Base-by-base conservation (phyloP, 2,329 filamentous ascomycete genomes). In the Hymenoscyphus albidus region DNA sequence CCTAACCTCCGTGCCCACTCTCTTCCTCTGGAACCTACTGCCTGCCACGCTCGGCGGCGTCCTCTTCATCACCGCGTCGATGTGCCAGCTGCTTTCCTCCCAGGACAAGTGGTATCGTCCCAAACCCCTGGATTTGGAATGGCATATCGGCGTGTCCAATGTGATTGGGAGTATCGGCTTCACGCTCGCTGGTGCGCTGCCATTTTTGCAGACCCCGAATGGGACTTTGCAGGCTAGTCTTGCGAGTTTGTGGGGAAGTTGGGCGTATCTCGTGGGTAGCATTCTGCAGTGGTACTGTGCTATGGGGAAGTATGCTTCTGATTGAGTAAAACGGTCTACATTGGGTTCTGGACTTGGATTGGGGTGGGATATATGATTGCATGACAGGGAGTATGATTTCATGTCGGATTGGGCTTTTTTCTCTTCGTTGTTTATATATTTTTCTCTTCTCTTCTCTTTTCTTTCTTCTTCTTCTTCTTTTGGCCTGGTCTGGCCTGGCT, bases 241-340 rank as follows among this genome's bases (percentile, higher is more conserved):
- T 7, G 67, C 70, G 31, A 63, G 63, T 62, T 66, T 69, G 31
- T 69, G 68, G 67, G 70, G 70, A 5, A 70, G 70, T 68, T 68
- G 64, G 63, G 67, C 67, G 5, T 71, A 69, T 57, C 61, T 70
- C 38, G 16, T 69, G 27, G 69, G 67, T 18, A 65, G 66, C 39
- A 31, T 64, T 32, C 44, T 71, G 48, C 70, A 71, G 64, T 71
- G 67, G 69, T 71, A 70, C 62, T 40, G 44, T n/a, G 62, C 65
- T 44, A 67, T 71, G 64, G 64, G 51, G 58, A 64, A 63, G 51
- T 68, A 67, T 65, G 39, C 56, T 60, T 68, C 35, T 35, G 35
- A 7, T 10, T 35, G 35, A 35, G 9, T 9, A 7, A 35, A 10
- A 5, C 35, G 35, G 13, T 5, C 38, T 57, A 38, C 16, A 57